Percentiles rank a stretch among this genome's conserved stretches.
These are phyloP conservation scores for Cenchrus fungigraminus DNA, from an alignment of 176 grass and related monocot genomes.

Conservation along the genomic window DNA sequence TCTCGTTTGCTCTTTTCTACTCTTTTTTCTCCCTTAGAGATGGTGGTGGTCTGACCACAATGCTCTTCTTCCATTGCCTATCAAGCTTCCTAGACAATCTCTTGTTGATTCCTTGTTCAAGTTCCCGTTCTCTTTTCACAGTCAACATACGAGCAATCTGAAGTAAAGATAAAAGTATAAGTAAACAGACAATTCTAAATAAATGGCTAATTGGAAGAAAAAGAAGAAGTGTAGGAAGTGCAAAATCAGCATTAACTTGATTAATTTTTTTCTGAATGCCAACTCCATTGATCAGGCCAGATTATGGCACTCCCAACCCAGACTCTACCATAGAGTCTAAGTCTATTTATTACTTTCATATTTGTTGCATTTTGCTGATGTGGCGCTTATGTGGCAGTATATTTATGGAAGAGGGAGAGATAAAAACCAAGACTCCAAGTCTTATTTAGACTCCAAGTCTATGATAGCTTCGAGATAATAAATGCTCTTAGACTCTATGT, in stretches of 20 bases:
- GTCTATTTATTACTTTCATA: too few relatives aligned
- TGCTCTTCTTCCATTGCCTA: conserved; percentile 96
- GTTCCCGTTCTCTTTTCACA: conserved; percentile 94
- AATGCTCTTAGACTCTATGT: too few relatives aligned
- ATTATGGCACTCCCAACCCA: background rate
- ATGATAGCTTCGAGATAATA: too few relatives aligned
- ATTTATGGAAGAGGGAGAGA: too few relatives aligned
- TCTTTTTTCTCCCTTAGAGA: conserved; percentile 82
- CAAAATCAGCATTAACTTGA: conserved; percentile 7
- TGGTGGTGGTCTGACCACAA: conserved; percentile 86
- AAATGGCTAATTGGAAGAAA: background rate
- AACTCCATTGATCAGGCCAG: background rate
- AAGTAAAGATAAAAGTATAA: conserved; percentile 28
- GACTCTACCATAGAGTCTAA: too few relatives aligned
- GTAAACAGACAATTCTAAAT: conserved; percentile 32
- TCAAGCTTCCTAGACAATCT: conserved; percentile 94
- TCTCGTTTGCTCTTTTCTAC: conserved; percentile 52
- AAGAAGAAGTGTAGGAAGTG: background rate
- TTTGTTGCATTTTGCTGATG: too few relatives aligned
- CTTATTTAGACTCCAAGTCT: too few relatives aligned
- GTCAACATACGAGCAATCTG: conserved; percentile 94
- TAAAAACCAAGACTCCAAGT: too few relatives aligned
- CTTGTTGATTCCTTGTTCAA: conserved; percentile 93
- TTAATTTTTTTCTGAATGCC: conserved; percentile 15
- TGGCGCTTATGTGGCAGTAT: too few relatives aligned